Conservation (phyloP, 345 rosid species). For the Camelina hispida region DNA sequence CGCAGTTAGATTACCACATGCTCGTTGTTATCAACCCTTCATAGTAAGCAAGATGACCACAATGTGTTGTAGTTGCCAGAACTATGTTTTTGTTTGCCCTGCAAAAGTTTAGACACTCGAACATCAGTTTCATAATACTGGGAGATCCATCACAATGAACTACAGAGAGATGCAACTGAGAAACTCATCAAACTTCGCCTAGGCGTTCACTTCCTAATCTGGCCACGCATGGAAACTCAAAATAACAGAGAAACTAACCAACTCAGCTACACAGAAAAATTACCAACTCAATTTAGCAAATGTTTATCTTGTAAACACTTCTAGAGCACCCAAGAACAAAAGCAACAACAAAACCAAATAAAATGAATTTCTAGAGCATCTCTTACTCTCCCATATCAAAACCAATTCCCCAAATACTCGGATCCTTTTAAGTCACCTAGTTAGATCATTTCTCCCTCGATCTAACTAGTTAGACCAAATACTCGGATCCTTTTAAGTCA, state of each 20-base stretch:
- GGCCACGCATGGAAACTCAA: background rate
- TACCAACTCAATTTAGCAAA: too few species aligned
- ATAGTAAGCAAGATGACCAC: conserved; percentile 92
- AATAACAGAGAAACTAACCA: background rate
- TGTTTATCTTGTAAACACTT: too few species aligned
- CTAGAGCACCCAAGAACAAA: conserved; percentile 13
- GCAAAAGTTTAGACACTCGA: conserved; percentile 30
- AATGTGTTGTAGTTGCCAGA: conserved; percentile 69
- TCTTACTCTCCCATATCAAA: background rate
- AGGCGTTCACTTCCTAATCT: background rate
- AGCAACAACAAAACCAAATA: background rate
- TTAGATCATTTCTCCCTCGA: background rate
- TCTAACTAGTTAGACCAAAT: too few species aligned
- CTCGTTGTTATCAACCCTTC: conserved; percentile 75
- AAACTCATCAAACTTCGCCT: background rate
- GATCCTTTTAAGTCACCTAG: too few species aligned
- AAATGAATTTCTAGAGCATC: background rate
- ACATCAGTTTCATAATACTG: conserved; percentile 23
- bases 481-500: too few species aligned
- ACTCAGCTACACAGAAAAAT: background rate
- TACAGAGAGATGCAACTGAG: conserved; percentile 16
- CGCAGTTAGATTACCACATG: conserved; percentile 64
- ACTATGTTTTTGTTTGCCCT: conserved; percentile 81
- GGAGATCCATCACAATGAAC: background rate
- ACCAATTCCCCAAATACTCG: conserved; percentile 7